Percentiles rank a stretch among this genome's conserved stretches.
Conservation (phyloP, 2,329 filamentous ascomycete genomes). For the Rugonectria rugulosa region DNA sequence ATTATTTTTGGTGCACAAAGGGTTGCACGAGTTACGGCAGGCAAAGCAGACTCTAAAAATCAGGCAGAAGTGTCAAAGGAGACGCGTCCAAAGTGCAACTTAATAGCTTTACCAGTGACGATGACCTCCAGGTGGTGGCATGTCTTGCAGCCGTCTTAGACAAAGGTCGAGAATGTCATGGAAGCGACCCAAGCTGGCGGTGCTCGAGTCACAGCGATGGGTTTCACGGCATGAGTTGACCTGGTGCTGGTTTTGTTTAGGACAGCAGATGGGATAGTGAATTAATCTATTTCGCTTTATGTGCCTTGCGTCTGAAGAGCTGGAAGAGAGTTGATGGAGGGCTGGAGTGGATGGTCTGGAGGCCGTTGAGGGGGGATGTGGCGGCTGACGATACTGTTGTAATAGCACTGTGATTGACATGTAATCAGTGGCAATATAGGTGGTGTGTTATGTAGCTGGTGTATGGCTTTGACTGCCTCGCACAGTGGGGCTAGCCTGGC, state of each 20-base stretch:
- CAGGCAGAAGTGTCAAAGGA: background rate
- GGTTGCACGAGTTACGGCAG: background rate
- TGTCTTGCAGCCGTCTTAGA: background rate
- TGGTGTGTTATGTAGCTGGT: background rate
- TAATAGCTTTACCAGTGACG: too few species aligned
- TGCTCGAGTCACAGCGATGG: constrained; percentile 11
- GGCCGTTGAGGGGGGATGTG: constrained; percentile 12
- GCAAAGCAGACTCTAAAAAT: too few species aligned
- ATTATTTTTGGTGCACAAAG: background rate
- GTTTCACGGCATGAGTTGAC: background rate
- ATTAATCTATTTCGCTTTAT: background rate
- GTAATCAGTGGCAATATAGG: too few species aligned
- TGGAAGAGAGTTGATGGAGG: background rate
- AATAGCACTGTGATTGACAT: constrained; percentile 9
- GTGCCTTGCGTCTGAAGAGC: background rate
- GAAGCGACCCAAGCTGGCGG: constrained; percentile 2
- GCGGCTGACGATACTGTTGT: constrained; percentile 17
- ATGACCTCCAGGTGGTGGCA: background rate
- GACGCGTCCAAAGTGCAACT: background rate
- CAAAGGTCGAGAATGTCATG: constrained; percentile 5
- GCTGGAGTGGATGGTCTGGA: constrained; percentile 13
- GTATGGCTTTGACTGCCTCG: too few species aligned
- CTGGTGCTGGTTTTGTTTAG: background rate
- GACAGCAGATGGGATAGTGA: background rate
- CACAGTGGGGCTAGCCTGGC: constrained; percentile 21